A percentile compares a stretch with the other conserved stretches of the same genome.
phyloP scores from a whole-genome alignment of 2,329 filamentous ascomycete species.

The Nannizzia gypsea region DNA sequence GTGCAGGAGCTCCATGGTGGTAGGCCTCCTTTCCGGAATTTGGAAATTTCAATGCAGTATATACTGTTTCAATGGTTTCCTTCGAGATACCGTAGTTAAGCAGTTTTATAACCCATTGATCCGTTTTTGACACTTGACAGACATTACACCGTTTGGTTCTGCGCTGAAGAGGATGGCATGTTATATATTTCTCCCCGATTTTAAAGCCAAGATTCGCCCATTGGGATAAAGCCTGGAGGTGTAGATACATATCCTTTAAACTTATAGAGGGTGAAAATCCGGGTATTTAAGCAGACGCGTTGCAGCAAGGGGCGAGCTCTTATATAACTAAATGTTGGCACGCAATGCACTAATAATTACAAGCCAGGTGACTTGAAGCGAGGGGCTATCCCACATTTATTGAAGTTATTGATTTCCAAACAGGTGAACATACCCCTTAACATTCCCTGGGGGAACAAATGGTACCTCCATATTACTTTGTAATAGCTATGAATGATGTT shows the following conservation, averaged over 20 bases:
- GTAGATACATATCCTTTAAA: neutral
- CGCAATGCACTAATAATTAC: no score
- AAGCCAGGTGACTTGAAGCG: no score
- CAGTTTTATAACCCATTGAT: conserved; percentile 4
- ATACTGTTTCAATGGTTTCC: conserved; percentile 1
- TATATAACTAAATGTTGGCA: no score
- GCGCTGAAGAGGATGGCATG: conserved; percentile 2
- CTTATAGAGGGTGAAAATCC: no score
- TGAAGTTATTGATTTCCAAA: no score
- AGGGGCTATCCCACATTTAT: no score
- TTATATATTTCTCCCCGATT: conserved; percentile 1
- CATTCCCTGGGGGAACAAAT: no score
- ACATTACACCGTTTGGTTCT: conserved; percentile 5
- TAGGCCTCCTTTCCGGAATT: neutral
- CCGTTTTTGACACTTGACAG: neutral
- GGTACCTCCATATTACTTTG: no score
- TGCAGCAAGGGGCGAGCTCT: no score
- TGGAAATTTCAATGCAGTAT: neutral
- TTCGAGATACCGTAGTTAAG: conserved; percentile 1
- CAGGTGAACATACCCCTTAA: no score
- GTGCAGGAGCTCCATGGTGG: neutral
- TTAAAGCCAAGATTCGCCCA: conserved; percentile 1
- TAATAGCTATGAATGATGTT: no score
- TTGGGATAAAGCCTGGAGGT: neutral
- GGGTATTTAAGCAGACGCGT: no score